Conservation (phyloP, 495 filamentous ascomycete species). For the Bryoglossum gracile region DNA sequence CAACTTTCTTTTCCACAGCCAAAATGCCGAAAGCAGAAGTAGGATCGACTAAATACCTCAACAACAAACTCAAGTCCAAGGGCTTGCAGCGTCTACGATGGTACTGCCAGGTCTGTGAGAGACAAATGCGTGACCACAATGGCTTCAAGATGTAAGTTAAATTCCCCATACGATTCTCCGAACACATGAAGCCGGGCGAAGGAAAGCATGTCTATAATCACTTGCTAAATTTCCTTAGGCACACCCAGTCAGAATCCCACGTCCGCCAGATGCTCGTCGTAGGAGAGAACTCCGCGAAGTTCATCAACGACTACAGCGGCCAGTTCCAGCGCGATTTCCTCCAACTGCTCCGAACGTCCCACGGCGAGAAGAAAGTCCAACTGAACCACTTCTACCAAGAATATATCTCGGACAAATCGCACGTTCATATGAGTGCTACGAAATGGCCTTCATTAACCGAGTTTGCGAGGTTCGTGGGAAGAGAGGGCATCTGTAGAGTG, state of each 20-base stretch:
- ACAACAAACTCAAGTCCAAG: conserved; percentile 85
- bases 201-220: too few relatives aligned
- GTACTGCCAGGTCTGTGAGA: conserved; percentile 68
- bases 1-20: conserved; percentile 9
- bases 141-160: conserved; percentile 71
- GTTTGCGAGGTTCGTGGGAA: conserved; percentile 75
- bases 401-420: conserved; percentile 71
- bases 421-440: conserved; percentile 91
- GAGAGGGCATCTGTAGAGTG: conserved; percentile 77
- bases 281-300: conserved; percentile 73
- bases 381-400: conserved; percentile 92
- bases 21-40: conserved; percentile 93
- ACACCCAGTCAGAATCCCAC: conserved; percentile 74
- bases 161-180: too few relatives aligned
- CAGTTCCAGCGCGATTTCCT: conserved; percentile 81
- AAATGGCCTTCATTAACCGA: conserved; percentile 79
- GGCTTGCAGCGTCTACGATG: conserved; percentile 80
- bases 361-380: conserved; percentile 79
- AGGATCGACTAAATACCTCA: conserved; percentile 75
- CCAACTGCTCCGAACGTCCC: conserved; percentile 61
- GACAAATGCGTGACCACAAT: conserved; percentile 60
- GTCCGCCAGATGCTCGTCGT: conserved; percentile 79
- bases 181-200: too few relatives aligned
- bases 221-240: too few relatives aligned
- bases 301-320: conserved; percentile 66